A percentile compares a stretch with the other conserved stretches of the same genome.
phyloP scores from a whole-genome alignment of 139 green algal genomes.

The Pycnococcus provasolii region DNA sequence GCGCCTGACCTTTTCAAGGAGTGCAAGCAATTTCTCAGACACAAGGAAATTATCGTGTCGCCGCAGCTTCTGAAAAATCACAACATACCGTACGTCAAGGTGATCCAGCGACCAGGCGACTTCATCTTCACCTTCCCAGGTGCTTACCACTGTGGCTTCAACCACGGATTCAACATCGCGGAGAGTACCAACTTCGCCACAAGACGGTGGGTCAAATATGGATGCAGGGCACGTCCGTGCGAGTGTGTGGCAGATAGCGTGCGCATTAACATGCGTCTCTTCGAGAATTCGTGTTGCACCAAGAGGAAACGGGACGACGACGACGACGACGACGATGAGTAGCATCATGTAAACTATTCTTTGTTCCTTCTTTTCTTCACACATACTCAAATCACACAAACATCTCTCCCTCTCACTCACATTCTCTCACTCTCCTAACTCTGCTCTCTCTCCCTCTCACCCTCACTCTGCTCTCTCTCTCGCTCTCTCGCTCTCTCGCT shows the following conservation, averaged over 20 bases:
- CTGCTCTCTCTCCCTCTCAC: no score
- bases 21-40: slow-evolving; percentile 59
- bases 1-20: slow-evolving; percentile 41
- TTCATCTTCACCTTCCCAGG: slow-evolving; percentile 65
- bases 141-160: slow-evolving; percentile 59
- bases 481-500: no score
- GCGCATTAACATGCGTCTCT: slow-evolving; percentile 67
- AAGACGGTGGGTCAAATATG: slow-evolving; percentile 43
- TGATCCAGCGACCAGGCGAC: slow-evolving; percentile 49
- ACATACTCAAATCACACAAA: no score
- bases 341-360: no score
- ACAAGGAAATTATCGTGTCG: slow-evolving; percentile 64
- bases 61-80: slow-evolving; percentile 43
- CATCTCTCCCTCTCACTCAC: no score
- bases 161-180: slow-evolving; percentile 66
- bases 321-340: no score
- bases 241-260: slow-evolving; percentile 51
- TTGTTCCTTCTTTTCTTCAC: no score
- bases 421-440: no score
- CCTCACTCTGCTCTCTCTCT: no score
- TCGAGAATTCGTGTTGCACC: slow-evolving; percentile 24
- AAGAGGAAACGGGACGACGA: no score
- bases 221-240: slow-evolving; percentile 38
- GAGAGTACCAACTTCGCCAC: slow-evolving; percentile 72
- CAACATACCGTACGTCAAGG: slow-evolving; percentile 38